Evolutionary conservation across 2,329 filamentous ascomycete genomes (phyloP), one percentile per base, ranked within the genome.

Genomic region (Cladosporium sp.): DNA sequence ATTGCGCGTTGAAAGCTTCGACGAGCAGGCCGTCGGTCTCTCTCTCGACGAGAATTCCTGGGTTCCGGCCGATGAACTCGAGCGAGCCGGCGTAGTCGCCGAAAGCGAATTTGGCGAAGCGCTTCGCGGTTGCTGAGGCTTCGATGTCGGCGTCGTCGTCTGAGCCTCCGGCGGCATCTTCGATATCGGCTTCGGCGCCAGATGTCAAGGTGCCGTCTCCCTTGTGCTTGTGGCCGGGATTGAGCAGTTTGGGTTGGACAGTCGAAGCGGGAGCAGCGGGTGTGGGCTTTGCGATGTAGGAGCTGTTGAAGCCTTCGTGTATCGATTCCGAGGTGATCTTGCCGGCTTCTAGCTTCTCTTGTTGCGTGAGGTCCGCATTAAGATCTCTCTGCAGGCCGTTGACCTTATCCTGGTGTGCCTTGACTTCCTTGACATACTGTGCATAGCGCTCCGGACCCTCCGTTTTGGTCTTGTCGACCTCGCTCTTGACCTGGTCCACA

Each of bases 251-350:
- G 17, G 57, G 67, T 36, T 63, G 69, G 50, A 72, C 66, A 11
- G 71, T 60, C 47, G 77, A 79, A 1, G 66, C 59, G 2, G 68
- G 50, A 1, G 66, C 60, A 20, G 65, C 60, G 17, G 69, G 62
- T 17, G 17, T n/a, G 8, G 68, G 58, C 58, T 91, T 93, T 68
- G 84, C 80, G 56, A 99, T 85, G 65, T 88, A 84, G 2, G 92
- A 95, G 73, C 86, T 93, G 75, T 95, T 87, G 72, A 99, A 99
- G 5, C 94, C 94, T 2, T 88, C 92, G 69, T 92, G 89, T 67
- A 96, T 85, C 65, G 85, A 83, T 65, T 96, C 92, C 71, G 92
- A 97, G 11, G 94, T 99, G 64, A 99, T 99, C 78, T 97, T 97
- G 72, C 83, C 85, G 60, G 82, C 78, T 66, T 96, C 92, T 65